These are phyloP conservation scores for Paraphoma sp. DNA, from an alignment of 2,329 filamentous ascomycete species.

Conservation along the genomic window DNA sequence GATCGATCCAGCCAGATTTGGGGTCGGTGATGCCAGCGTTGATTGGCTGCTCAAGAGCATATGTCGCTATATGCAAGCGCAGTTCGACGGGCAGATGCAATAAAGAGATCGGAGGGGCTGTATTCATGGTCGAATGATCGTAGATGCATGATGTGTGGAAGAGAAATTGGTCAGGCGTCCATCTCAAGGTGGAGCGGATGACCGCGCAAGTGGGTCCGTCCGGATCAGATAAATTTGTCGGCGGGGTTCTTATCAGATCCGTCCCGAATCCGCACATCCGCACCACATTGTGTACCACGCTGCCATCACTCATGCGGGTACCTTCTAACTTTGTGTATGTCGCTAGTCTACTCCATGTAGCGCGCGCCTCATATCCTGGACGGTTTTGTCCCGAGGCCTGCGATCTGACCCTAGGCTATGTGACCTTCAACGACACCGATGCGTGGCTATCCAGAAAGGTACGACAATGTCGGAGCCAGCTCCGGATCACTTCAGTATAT, in stretches of 20 bases:
- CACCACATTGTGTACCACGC: constrained; percentile 1
- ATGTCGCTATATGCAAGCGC: constrained; percentile 39
- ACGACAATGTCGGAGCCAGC: constrained; percentile 32
- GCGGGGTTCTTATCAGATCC: too few relatives aligned
- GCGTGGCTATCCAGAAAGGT: constrained; percentile 32
- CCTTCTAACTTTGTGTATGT: constrained; percentile 11
- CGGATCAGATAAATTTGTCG: constrained; percentile 13
- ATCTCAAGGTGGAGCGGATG: background rate
- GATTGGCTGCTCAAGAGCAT: constrained; percentile 26
- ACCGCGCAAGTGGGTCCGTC: background rate
- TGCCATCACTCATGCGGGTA: constrained; percentile 25
- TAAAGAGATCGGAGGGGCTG: constrained; percentile 10
- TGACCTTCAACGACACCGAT: constrained; percentile 42
- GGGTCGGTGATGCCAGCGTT: constrained; percentile 31
- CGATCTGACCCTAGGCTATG: constrained; percentile 36
- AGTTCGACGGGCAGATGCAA: constrained; percentile 47
- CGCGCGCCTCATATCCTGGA: constrained; percentile 21
- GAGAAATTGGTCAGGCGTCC: too few relatives aligned
- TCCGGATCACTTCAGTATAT: constrained; percentile 35
- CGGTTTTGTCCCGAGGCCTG: constrained; percentile 40
- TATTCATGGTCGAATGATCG: constrained; percentile 1
- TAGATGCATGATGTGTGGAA: too few relatives aligned
- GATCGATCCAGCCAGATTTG: background rate
- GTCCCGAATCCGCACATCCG: too few relatives aligned
- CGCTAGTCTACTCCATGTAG: constrained; percentile 9